Conservation (phyloP, 805 yeast species). For the Maudiozyma saulgeensis region DNA sequence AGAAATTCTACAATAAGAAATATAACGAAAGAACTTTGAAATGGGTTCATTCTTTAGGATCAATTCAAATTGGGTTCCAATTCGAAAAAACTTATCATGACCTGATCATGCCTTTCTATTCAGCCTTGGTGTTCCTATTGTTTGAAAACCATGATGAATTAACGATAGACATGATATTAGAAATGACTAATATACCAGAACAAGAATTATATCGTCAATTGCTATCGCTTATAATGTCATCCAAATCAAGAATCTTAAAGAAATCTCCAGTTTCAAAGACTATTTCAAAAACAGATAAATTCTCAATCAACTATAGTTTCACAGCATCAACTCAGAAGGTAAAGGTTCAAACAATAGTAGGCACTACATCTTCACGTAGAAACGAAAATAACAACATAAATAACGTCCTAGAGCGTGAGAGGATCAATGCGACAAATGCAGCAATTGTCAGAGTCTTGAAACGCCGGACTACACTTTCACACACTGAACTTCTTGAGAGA, state of each 20-base stretch:
- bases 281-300: slow-evolving; percentile 52
- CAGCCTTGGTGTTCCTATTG: slow-evolving; percentile 67
- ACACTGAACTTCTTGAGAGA: slow-evolving; percentile 59
- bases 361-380: not conserved
- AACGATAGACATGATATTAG: slow-evolving; percentile 52
- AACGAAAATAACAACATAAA: slow-evolving; percentile 34
- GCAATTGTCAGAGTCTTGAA: slow-evolving; percentile 86
- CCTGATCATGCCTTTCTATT: slow-evolving; percentile 68
- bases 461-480: slow-evolving; percentile 49
- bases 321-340: slow-evolving; percentile 58
- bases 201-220: slow-evolving; percentile 67
- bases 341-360: slow-evolving; percentile 38
- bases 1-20: slow-evolving; percentile 39
- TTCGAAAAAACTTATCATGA: slow-evolving; percentile 66
- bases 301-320: slow-evolving; percentile 59
- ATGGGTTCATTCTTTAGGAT: slow-evolving; percentile 83
- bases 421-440: slow-evolving; percentile 67
- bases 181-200: slow-evolving; percentile 61
- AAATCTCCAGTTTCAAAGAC: slow-evolving; percentile 72
- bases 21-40: slow-evolving; percentile 50
- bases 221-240: slow-evolving; percentile 77
- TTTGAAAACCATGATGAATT: slow-evolving; percentile 51
- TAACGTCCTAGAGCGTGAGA: slow-evolving; percentile 48
- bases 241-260: slow-evolving; percentile 62
- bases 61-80: slow-evolving; percentile 66